These are phyloP conservation scores for Royoungia palumana DNA, from an alignment of 768 basidiomycete species.

Conservation along the genomic window DNA sequence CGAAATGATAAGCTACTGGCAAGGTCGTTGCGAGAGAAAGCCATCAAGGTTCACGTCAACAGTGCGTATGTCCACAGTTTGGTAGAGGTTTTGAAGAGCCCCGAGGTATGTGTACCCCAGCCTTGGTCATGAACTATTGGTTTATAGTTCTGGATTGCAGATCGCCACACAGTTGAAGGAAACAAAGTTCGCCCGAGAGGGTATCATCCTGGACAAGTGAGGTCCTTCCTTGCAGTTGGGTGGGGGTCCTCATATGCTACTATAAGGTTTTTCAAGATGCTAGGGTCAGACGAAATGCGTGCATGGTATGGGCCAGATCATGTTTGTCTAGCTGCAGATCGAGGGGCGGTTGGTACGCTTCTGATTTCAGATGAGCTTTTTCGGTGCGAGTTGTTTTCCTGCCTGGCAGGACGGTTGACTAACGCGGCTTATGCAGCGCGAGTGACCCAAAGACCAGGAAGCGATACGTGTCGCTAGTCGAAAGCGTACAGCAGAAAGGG, in stretches of 20 bases:
- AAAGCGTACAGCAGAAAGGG: constrained; percentile 82
- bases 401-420: background rate
- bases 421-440: constrained; percentile 46
- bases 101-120: constrained; percentile 58
- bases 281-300: constrained; percentile 88
- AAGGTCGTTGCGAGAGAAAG: constrained; percentile 73
- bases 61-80: constrained; percentile 96
- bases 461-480: constrained; percentile 83
- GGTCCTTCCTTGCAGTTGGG: background rate
- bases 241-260: background rate
- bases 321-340: constrained; percentile 84
- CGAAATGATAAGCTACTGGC: constrained; percentile 83
- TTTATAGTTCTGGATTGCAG: constrained; percentile 35
- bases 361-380: constrained; percentile 95
- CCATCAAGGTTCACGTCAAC: constrained; percentile 85
- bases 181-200: constrained; percentile 95
- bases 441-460: constrained; percentile 76
- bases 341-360: constrained; percentile 91
- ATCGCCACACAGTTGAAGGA: constrained; percentile 77
- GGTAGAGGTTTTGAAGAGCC: constrained; percentile 90
- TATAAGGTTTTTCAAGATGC: constrained; percentile 99
- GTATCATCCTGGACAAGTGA: constrained; percentile 85
- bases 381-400: constrained; percentile 47
- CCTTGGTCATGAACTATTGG: background rate
- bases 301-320: constrained; percentile 99